Conservation (phyloP, 805 yeast species). For the Ascoidea asiatica region DNA sequence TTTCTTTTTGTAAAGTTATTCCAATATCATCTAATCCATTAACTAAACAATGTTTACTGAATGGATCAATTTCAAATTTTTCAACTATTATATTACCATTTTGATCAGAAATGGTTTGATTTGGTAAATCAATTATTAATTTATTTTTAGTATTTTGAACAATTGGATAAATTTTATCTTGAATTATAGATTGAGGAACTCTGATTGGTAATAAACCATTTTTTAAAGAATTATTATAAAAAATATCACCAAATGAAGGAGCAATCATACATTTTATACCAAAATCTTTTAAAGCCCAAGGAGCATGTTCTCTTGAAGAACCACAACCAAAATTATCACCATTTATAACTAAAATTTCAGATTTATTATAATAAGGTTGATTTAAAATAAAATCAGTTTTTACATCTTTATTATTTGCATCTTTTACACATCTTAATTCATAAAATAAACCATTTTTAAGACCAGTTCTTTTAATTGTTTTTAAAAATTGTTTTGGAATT, state of each 20-base stretch:
- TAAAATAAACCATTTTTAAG: slow-evolving; percentile 78
- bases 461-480: slow-evolving; percentile 96
- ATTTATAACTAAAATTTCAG: slow-evolving; percentile 77
- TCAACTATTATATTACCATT: slow-evolving; percentile 66
- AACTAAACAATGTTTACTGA: slow-evolving; percentile 88
- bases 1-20: slow-evolving; percentile 82
- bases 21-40: slow-evolving; percentile 98
- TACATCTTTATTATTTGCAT: slow-evolving; percentile 53
- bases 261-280: slow-evolving; percentile 95
- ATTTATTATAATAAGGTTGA: slow-evolving; percentile 65
- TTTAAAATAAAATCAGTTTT: slow-evolving; percentile 88
- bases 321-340: slow-evolving; percentile 99
- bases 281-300: slow-evolving; percentile 97
- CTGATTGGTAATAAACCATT: slow-evolving; percentile 91
- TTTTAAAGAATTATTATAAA: slow-evolving; percentile 94
- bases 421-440: slow-evolving; percentile 71
- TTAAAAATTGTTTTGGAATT: slow-evolving; percentile 95
- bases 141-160: slow-evolving; percentile 56
- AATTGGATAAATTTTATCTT: slow-evolving; percentile 60
- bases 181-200: slow-evolving; percentile 66
- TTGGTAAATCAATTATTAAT: slow-evolving; percentile 73
- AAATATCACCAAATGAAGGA: slow-evolving; percentile 96
- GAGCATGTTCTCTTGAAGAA: slow-evolving; percentile 98
- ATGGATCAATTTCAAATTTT: slow-evolving; percentile 75
- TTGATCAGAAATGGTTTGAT: slow-evolving; percentile 61